Base-by-base conservation (phyloP, 2,329 filamentous ascomycete species). In the Venturia effusa region DNA sequence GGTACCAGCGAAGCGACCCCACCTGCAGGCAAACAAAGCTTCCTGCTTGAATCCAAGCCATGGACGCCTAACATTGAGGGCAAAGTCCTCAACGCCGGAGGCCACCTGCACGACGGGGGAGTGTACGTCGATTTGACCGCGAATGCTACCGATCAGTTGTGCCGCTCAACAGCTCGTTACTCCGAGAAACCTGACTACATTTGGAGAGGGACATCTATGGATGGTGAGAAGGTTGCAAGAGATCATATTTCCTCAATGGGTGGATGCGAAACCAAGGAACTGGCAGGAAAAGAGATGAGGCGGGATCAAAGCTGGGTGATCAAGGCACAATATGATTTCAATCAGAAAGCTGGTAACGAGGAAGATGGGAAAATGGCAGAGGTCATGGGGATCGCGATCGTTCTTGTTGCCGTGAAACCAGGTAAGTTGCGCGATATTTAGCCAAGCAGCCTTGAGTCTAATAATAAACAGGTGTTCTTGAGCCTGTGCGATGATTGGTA, bases 171-270 rank as follows among this genome's bases (percentile, higher is more conserved):
- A 15, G 63, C 63, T 7, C 40, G 37, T 6, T 64, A 64, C 61
- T 61, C 41, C 1, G 63, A 63, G n/a, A 63, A n/a, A 13, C 59
- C 59, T 10, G 59, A 51, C 6, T 64, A 51, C 19, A 63, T 63
- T 32, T 62, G 24, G 40, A 51, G 37, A 22, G 41, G 34, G 34
- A 34, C 27, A 40, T 40, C 11, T 15, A 64, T 64, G 62, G 62
- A 22, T 30, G 39, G 24, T 32, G 57, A 57, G 22, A 57, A 40
- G n/a, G 22, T 55, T n/a, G 63, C 63, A 22, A 41, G 17, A 7
- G 59, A 64, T 17, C 63, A 64, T n/a, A 64, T 64, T 11, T 57
- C 40, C n/a, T 40, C 30, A 3, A 64, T 64, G 63, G 27, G 62
- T 5, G 34, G 37, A 10, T 64, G 63, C 30, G 48, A 37, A 13